Conservation (phyloP, 768 basidiomycete genomes). For the Lentinula raphanica region DNA sequence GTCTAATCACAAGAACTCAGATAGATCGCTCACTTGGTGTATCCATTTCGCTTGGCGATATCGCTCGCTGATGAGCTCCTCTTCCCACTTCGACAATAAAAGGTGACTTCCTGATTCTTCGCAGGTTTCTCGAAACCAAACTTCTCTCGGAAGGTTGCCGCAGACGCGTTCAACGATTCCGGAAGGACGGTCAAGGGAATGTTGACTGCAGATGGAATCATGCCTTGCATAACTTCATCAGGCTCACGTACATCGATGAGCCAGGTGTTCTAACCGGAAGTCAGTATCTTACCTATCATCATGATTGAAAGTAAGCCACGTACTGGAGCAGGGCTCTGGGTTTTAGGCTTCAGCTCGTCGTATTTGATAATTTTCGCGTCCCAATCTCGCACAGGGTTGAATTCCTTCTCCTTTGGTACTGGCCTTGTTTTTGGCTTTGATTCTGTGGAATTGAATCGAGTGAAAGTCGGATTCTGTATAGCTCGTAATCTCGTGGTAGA, state of each 20-base stretch:
- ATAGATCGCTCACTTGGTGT: constrained; percentile 56
- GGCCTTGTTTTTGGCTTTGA: constrained; percentile 17
- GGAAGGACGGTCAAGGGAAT: constrained; percentile 78
- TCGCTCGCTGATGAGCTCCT: constrained; percentile 80
- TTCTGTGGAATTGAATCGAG: constrained; percentile 15
- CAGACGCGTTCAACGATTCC: constrained; percentile 52
- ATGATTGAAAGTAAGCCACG: neutral
- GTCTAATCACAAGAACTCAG: neutral
- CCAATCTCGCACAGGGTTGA: constrained; percentile 61
- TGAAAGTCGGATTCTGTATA: neutral
- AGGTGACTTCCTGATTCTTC: constrained; percentile 69
- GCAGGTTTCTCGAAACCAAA: constrained; percentile 74
- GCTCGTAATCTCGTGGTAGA: neutral
- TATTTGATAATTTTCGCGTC: constrained; percentile 67
- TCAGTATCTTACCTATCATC: constrained; percentile 4
- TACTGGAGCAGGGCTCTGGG: constrained; percentile 69
- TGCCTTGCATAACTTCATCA: constrained; percentile 85
- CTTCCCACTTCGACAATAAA: constrained; percentile 88
- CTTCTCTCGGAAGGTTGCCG: constrained; percentile 53
- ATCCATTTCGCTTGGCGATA: constrained; percentile 77
- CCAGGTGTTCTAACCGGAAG: constrained; percentile 50
- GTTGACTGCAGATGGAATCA: constrained; percentile 90
- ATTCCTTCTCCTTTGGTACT: constrained; percentile 28
- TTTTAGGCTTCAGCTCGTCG: constrained; percentile 75
- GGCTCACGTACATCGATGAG: constrained; percentile 92